Evolutionary conservation across 2,329 filamentous ascomycete species (phyloP), one percentile per base, ranked within the genome.

Genomic region (Fusarium sp.): DNA sequence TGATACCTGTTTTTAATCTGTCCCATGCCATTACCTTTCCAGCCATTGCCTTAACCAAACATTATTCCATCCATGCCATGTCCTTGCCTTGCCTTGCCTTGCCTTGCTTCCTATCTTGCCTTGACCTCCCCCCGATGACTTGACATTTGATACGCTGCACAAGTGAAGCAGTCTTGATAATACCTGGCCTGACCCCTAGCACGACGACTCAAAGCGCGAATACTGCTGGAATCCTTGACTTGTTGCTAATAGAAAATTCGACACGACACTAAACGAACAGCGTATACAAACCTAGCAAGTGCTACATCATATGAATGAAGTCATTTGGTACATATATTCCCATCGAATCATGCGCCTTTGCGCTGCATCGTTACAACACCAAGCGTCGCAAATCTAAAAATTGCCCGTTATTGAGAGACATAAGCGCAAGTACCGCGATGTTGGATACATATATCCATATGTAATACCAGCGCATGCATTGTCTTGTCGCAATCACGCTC

Each of bases 391-490:
- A 49, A 6, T 32, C 15, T n/a, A 6, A 2, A 13, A n/a, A 11
- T 11, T 6, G 14, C 11, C 9, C 2, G 6, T 11, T 22, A 7
- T 20, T 45, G 17, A 24, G 17, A 26, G 22, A 30, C 14, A 11
- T 33, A 7, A 9, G 35, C 17, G 35, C 17, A 37, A 37, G 35
- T 7, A 4, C 35, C 35, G n/a, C 35, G 5, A 37, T 37, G 17
- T 19, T 17, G 17, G 17, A n/a, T 37, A 37, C 28, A 11, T 37
- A 37, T 19, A 37, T 33, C 4, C 5, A 22, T 7, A 24, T 45
- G n/a, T 32, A n/a, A 39, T 69, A 56, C 65, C 51, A 62, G 32
- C 28, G 56, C 56, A 62, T 46, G 4, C 15, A 30, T 20, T 15
- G 24, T 15, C 15, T 46, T 35, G 22, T 33, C 15, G 10, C 2